Percentiles rank a stretch among this genome's conserved stretches.
phyloP scores from a whole-genome alignment of 2,329 filamentous ascomycete species.

The Xylaria sp. region DNA sequence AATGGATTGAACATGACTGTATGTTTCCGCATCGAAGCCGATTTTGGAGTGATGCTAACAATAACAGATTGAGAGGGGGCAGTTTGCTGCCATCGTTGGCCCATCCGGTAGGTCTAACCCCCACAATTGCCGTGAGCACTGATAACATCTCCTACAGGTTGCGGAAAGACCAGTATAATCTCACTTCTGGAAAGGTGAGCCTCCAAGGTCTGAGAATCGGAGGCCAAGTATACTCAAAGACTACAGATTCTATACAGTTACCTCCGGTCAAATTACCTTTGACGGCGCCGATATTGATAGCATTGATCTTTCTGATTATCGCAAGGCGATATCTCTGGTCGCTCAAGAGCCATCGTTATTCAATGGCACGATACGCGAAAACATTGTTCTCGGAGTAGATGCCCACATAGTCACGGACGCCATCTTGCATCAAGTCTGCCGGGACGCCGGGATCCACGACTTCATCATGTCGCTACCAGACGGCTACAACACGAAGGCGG shows the following conservation, averaged over 20 bases:
- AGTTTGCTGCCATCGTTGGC: slow-evolving; percentile 74
- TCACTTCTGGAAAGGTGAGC: slow-evolving; percentile 61
- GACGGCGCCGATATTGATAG: slow-evolving; percentile 64
- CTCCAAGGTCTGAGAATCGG: not conserved
- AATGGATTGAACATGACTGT: slow-evolving; percentile 63
- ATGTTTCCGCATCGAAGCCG: slow-evolving; percentile 12
- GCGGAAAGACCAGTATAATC: slow-evolving; percentile 76
- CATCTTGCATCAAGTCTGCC: slow-evolving; percentile 57
- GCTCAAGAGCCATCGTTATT: slow-evolving; percentile 77
- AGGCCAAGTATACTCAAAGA: slow-evolving; percentile 14
- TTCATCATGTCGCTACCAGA: slow-evolving; percentile 71
- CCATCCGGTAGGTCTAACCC: slow-evolving; percentile 57
- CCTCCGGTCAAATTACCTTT: slow-evolving; percentile 67
- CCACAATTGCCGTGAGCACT: not conserved
- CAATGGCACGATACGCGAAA: slow-evolving; percentile 65
- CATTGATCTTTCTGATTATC: slow-evolving; percentile 65
- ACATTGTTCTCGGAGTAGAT: slow-evolving; percentile 69
- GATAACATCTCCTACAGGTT: slow-evolving; percentile 43
- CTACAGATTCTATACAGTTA: slow-evolving; percentile 67
- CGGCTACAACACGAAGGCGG: slow-evolving; percentile 72
- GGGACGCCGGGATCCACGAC: slow-evolving; percentile 70
- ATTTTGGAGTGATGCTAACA: not conserved
- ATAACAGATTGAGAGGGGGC: slow-evolving; percentile 62
- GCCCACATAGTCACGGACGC: slow-evolving; percentile 58
- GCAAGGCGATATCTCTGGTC: slow-evolving; percentile 70